phyloP scores from a whole-genome alignment of 169 alveolate genomes.

The Neospora caninum region DNA sequence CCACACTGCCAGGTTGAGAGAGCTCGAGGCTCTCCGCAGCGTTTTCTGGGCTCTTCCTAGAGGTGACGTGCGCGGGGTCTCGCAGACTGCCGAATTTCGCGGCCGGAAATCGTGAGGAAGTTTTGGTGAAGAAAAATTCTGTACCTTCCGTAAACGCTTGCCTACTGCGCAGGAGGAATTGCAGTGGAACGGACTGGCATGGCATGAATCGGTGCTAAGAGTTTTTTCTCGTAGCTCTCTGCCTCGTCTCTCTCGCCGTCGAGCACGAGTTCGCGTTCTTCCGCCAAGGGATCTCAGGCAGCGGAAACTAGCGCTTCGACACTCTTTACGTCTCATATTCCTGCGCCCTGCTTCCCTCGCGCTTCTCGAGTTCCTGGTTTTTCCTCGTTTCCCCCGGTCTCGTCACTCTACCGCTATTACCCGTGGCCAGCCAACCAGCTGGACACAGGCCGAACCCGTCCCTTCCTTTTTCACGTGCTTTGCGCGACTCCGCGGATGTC shows the following conservation, averaged over 20 bases:
- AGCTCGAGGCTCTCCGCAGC: background rate
- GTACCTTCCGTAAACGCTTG: background rate
- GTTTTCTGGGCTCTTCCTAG: background rate
- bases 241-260: background rate
- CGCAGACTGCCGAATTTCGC: background rate
- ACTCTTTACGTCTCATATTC: background rate
- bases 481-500: background rate
- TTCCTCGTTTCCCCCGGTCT: background rate
- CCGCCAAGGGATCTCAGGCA: background rate
- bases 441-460: background rate
- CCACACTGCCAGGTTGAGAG: background rate
- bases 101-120: too few relatives aligned
- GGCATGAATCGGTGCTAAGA: background rate
- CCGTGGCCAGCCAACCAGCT: background rate
- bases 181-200: background rate
- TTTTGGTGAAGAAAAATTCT: background rate
- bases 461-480: background rate
- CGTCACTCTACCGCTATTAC: background rate
- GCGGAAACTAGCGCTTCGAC: background rate
- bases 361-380: background rate
- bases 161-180: background rate
- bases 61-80: background rate
- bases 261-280: background rate
- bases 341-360: background rate
- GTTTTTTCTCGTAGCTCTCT: background rate